phyloP scores from a whole-genome alignment of 176 grass and related monocot genomes.

The Oryza coarctata region DNA sequence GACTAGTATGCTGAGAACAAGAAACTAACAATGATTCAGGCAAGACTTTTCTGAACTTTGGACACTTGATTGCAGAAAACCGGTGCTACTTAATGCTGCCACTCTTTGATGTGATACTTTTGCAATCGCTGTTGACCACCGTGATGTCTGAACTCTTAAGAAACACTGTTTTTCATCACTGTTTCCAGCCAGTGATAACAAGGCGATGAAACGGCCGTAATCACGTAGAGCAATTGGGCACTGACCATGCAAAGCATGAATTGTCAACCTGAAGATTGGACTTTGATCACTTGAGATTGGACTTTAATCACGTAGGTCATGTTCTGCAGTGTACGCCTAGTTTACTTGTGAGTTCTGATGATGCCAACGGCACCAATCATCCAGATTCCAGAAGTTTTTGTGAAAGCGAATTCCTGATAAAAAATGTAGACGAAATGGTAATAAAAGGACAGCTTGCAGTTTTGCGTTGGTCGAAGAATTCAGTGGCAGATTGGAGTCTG shows the following conservation, averaged over 20 bases:
- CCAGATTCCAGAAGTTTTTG: conserved; percentile 21
- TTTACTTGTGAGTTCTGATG: neutral
- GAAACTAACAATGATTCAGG: neutral
- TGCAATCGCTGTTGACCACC: conserved; percentile 11
- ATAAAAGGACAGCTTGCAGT: neutral
- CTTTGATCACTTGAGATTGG: neutral
- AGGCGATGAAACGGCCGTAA: neutral
- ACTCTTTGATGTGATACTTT: neutral
- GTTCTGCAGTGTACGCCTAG: neutral
- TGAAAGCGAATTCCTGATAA: neutral
- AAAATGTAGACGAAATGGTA: conserved; percentile 15
- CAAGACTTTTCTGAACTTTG: conserved; percentile 14
- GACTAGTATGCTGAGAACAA: conserved; percentile 15
- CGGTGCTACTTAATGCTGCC: neutral
- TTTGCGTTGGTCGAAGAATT: neutral
- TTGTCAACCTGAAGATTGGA: conserved; percentile 5
- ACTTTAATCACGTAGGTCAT: neutral
- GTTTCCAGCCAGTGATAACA: neutral
- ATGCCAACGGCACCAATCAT: neutral
- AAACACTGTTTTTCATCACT: no score
- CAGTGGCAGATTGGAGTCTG: neutral
- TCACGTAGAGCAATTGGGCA: conserved; percentile 30
- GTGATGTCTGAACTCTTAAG: neutral
- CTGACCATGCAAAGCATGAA: conserved; percentile 15
- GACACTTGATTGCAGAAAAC: conserved; percentile 18